Base-by-base conservation (phyloP, 768 basidiomycete species). In the Amanita polypyramis region DNA sequence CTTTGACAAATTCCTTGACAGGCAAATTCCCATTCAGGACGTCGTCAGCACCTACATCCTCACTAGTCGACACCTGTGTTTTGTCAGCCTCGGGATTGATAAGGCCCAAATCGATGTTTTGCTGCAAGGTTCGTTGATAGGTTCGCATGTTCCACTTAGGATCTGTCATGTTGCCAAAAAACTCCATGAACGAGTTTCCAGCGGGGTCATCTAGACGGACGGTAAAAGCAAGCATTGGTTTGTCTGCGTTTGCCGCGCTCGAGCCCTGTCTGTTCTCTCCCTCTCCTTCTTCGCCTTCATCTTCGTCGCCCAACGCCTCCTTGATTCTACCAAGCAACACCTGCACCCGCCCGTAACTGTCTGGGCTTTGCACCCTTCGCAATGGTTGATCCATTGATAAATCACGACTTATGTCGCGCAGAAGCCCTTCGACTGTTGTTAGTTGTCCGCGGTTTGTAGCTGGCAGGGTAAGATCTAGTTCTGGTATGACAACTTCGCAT, bases 141-240 rank as follows among this genome's bases (percentile, higher is more conserved):
- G 80, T 84, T 49, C 82, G 72, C 67, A 95, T 69, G 56, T 79
- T 82, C 96, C 96, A 99, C 60, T 91, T 88, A 1, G 94, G 85
- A 62, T 99, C 96, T 3, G 83, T 72, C 72, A 90, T 88, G 49
- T 80, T 84, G 8, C 77, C 93, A 2, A 79, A 56, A 58, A 95
- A 94, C 66, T 96, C 92, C 63, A 96, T 71, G 70, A 94, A 98
- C n/a, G 91, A 94, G 65, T 95, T 94, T 5, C 96, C 96, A 1
- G 92, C 71, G 1, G 94, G 94, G 60, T 99, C 96, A 57, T 98
- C 91, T 15, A 99, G 68, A 45, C 73, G 80, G 47, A 98, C 58
- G 0, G 90, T 93, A 60, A 98, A 90, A 2, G 80, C 64, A 17
- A 70, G 72, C 67, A 91, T 77, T 1, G 83, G 76, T 6, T 66